Evolutionary conservation across 2,329 filamentous ascomycete genomes (phyloP).

Genomic region (Aspergillus ochraceus): DNA sequence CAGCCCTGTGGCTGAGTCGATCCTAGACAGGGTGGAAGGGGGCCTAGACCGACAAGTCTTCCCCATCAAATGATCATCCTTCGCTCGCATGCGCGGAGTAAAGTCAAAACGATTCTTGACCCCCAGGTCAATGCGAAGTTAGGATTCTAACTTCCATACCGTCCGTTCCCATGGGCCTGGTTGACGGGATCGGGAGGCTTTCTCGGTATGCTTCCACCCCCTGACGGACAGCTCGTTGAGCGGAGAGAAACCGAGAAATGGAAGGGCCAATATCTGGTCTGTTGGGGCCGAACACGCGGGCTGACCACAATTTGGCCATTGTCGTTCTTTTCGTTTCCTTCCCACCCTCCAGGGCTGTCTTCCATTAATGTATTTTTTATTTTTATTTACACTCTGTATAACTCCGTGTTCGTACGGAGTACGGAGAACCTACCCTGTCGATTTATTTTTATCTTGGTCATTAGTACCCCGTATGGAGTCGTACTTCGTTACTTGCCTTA

Average conservation of each 20-base stretch:
- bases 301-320: neutral
- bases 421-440: neutral
- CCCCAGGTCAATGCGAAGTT: neutral
- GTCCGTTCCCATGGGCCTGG: slow-evolving; percentile 2
- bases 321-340: neutral
- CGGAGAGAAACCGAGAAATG: neutral
- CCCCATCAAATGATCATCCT: neutral
- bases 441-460: neutral
- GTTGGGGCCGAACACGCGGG: neutral
- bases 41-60: neutral
- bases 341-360: no score
- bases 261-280: neutral
- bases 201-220: neutral
- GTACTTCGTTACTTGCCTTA: neutral
- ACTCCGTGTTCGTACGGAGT: neutral
- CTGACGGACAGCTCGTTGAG: neutral
- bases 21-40: neutral
- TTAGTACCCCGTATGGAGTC: neutral
- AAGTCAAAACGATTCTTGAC: neutral
- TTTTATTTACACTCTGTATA: no score
- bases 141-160: neutral
- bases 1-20: no score
- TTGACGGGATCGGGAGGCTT: slow-evolving; percentile 13
- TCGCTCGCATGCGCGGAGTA: neutral
- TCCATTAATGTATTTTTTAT: neutral